Conservation (phyloP, 2,329 filamentous ascomycete genomes). For the Fusarium foetens region DNA sequence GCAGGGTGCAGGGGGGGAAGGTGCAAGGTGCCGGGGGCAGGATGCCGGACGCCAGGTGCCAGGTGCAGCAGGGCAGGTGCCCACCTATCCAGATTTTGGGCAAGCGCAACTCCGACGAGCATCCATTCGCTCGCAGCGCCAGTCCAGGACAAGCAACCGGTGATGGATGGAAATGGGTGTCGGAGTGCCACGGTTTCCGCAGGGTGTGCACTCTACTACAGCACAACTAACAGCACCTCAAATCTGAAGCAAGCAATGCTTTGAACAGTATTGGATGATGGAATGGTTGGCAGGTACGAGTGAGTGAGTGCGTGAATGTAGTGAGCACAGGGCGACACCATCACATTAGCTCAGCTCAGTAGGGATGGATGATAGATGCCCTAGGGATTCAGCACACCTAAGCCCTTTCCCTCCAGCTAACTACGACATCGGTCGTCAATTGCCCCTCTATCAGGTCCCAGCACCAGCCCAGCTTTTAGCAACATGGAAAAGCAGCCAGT, state of each 20-base stretch:
- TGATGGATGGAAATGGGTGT: slow-evolving; percentile 16
- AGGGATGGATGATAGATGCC: slow-evolving; percentile 11
- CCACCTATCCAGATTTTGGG: slow-evolving; percentile 35
- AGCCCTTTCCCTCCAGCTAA: background rate
- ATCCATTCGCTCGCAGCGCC: slow-evolving; percentile 25
- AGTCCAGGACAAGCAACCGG: slow-evolving; percentile 32
- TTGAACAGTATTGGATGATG: background rate
- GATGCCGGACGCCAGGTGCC: slow-evolving; percentile 39
- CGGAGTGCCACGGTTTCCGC: slow-evolving; percentile 22
- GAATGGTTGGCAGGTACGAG: background rate
- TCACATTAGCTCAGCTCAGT: slow-evolving; percentile 12
- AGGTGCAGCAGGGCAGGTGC: slow-evolving; percentile 40
- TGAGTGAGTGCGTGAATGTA: background rate
- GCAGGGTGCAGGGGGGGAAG: slow-evolving; percentile 34
- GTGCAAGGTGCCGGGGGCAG: slow-evolving; percentile 38
- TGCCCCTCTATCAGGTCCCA: background rate
- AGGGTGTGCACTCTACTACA: slow-evolving; percentile 5
- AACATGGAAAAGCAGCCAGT: background rate
- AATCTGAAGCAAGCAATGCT: background rate
- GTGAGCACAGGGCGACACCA: slow-evolving; percentile 22
- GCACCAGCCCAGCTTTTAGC: slow-evolving; percentile 16
- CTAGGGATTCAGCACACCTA: background rate
- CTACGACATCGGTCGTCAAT: background rate
- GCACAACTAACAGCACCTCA: slow-evolving; percentile 20
- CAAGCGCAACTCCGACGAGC: slow-evolving; percentile 37